Evolutionary conservation across 2,329 filamentous ascomycete species (phyloP).

Genomic region (Fusarium austroafricanum): DNA sequence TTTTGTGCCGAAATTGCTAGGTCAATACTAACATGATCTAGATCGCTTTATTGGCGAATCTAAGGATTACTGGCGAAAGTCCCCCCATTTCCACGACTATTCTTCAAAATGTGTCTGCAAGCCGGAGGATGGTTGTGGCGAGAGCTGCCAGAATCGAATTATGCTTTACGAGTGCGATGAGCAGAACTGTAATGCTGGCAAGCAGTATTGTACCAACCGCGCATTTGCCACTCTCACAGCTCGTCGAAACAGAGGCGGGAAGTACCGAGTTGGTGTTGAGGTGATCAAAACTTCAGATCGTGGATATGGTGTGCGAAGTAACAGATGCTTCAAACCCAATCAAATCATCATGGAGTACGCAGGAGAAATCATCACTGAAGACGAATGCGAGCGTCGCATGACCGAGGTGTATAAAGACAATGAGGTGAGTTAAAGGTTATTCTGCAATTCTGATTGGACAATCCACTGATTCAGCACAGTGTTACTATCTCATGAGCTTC

Average conservation of each 20-base stretch:
- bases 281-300: slow-evolving; percentile 91
- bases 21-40: slow-evolving; percentile 54
- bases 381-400: slow-evolving; percentile 94
- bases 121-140: slow-evolving; percentile 82
- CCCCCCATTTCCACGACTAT: slow-evolving; percentile 78
- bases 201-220: slow-evolving; percentile 83
- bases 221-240: slow-evolving; percentile 84
- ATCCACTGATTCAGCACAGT: slow-evolving; percentile 67
- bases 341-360: slow-evolving; percentile 99
- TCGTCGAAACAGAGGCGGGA: slow-evolving; percentile 80
- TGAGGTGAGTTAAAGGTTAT: slow-evolving; percentile 69
- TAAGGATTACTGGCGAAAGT: slow-evolving; percentile 82
- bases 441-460: slow-evolving; percentile 5
- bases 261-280: slow-evolving; percentile 93
- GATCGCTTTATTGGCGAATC: slow-evolving; percentile 93
- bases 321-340: slow-evolving; percentile 85
- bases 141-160: slow-evolving; percentile 92
- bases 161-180: slow-evolving; percentile 98
- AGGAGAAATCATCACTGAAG: slow-evolving; percentile 95
- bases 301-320: slow-evolving; percentile 91
- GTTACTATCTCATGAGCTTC: slow-evolving; percentile 98
- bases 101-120: slow-evolving; percentile 83
- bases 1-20: slow-evolving; percentile 22
- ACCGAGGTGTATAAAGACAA: slow-evolving; percentile 93
- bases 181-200: slow-evolving; percentile 84